These are phyloP conservation scores for Stephania cephalantha DNA, from an alignment of 164 flowering plant genomes.

Conservation along the genomic window DNA sequence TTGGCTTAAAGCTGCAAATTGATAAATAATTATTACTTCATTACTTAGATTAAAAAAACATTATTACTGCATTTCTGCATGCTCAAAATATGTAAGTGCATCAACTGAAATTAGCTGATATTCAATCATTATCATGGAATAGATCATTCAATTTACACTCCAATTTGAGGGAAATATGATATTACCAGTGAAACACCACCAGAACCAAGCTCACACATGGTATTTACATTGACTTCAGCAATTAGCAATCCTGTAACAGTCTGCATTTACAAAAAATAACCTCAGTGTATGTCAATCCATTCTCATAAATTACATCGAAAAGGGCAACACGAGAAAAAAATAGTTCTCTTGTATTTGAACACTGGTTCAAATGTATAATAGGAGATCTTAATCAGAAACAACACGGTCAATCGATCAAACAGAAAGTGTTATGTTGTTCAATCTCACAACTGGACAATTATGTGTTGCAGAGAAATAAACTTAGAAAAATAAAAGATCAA, in stretches of 20 bases:
- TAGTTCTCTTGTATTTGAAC: too few relatives aligned
- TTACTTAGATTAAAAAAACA: too few relatives aligned
- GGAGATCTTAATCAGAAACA: too few relatives aligned
- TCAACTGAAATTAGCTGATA: too few relatives aligned
- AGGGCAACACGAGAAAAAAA: not conserved
- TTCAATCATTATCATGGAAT: not conserved
- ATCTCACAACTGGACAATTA: not conserved
- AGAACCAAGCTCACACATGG: slow-evolving; percentile 95
- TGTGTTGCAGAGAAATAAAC: slow-evolving; percentile 2
- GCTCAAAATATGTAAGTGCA: too few relatives aligned
- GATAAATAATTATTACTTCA: not conserved
- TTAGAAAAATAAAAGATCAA: not conserved
- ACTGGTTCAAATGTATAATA: too few relatives aligned
- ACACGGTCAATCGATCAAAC: not conserved
- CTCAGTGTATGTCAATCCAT: not conserved
- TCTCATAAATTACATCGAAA: not conserved
- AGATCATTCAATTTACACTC: not conserved
- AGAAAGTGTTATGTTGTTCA: not conserved
- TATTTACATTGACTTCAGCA: slow-evolving; percentile 92
- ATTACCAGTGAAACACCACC: slow-evolving; percentile 93
- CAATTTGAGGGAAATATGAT: not conserved
- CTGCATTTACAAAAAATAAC: slow-evolving; percentile 34
- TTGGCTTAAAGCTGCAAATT: not conserved
- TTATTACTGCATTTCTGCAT: too few relatives aligned
- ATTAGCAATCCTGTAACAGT: slow-evolving; percentile 84